Base-by-base conservation (phyloP, 192 early-diverging fungal genomes). In the Entophlyctis luteolus region DNA sequence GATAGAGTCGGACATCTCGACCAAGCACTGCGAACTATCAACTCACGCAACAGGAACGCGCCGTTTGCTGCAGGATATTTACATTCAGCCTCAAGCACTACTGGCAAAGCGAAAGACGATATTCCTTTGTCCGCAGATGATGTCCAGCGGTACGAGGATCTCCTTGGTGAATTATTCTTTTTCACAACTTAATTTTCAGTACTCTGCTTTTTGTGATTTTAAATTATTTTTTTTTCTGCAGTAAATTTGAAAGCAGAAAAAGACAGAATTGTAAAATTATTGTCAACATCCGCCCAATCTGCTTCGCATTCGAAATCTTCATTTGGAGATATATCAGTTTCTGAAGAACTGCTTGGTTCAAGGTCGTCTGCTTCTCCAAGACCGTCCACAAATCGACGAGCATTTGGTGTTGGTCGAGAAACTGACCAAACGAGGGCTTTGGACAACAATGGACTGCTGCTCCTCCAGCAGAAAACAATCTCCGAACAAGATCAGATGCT, bases 381-480 rank as follows among this genome's bases (percentile, higher is more conserved):
- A 37, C 18, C 72, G 0, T 58, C 77, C 1, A 72, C 72, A 48
- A 75, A 76, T 45, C 72, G 81, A 45, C 82, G 89, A 28, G 81
- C 87, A 29, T 93, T 93, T 79, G 92, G 92, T 31, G 86, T 75
- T 55, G 54, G 36, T 18, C 77, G 82, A 39, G 91, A 95, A 72
- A 94, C 93, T 23, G 86, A 89, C 46, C 75, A 83, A 70, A 95
- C 94, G 0, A 80, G 87, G 18, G 81, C 85, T 4, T 74, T 93
- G 31, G 90, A 91, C 57, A 93, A 89, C 53, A 75, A 83, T 25
- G 88, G 86, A 0, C 68, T 98, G 6, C 53, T 97, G 36, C 70
- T 86, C 20, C 73, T 94, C 39, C 96, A 98, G 68, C 72, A 81
- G 36, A 75, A 87, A 29, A 73, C 85, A 42, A 93, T 98, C 90